Evolutionary conservation across 2,329 filamentous ascomycete genomes (phyloP), one percentile per base, ranked within the genome.

Genomic region (Epichloe coenophiala): DNA sequence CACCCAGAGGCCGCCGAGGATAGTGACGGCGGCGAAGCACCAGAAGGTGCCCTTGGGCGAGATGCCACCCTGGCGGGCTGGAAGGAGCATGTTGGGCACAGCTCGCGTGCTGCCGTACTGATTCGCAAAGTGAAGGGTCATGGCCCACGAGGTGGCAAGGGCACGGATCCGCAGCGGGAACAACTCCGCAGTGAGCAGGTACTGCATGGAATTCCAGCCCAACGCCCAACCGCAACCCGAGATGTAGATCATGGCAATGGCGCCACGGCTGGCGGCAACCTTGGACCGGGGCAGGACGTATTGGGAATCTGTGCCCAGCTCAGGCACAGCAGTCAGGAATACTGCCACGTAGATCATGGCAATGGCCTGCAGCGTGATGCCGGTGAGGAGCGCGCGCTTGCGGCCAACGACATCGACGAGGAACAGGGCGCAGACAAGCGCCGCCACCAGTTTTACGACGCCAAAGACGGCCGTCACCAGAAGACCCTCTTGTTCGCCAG

Each of bases 101-200:
- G 86, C 84, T 37, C 86, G 81, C 1, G 80, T 76, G 68, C 86
- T 88, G 27, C 84, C 86, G 61, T 87, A 89, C 65, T 88, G 84
- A 65, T 87, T 87, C 53, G 77, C 81, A 61, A 89, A 89, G 65
- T 90, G 85, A 53, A 88, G 75, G 0, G 80, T 85, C 86, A 89
- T 89, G 45, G 83, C 80, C 60, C 85, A 73, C 0, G 80, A 84
- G 0, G 83, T 84, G 19, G 81, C 79, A 9, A 88, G 67, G 4
- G 84, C 84, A 50, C 86, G 78, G 47, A 90, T 80, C 3, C 84
- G 77, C 9, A 89, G 73, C 1, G 86, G 84, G 69, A 87, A 90
- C 54, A 90, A 74, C 61, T 90, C 86, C 1, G 84, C 83, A 13
- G 84, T 88, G 51, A 90, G 76, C 4, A 90, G 74, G 62, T 89